A percentile compares a stretch with the other conserved stretches of the same genome.
Evolutionary conservation across 257 asterid genomes (phyloP).

Genomic region (Penstemon barbatus): DNA sequence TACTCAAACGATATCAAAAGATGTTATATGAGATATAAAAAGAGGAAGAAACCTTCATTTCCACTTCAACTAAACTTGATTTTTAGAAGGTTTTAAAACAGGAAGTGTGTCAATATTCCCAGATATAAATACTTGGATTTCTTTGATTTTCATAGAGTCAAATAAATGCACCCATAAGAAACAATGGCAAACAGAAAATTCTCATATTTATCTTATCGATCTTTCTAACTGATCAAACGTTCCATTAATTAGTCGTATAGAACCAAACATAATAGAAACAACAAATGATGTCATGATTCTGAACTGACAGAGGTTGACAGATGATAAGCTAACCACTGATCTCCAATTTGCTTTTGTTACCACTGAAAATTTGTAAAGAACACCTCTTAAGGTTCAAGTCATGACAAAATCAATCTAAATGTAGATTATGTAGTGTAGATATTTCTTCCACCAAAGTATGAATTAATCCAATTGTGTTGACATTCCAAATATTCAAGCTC

Average conservation of each 20-base stretch:
- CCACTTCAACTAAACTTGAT: neutral
- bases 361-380: neutral
- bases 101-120: neutral
- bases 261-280: neutral
- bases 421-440: neutral
- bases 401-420: neutral
- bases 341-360: neutral
- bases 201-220: neutral
- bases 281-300: neutral
- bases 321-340: neutral
- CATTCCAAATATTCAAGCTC: conserved; percentile 9
- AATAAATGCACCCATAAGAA: neutral
- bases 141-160: neutral
- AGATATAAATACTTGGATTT: neutral
- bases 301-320: neutral
- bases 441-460: conserved; percentile 2
- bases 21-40: neutral
- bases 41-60: neutral
- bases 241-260: too few relatives aligned
- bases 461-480: conserved; percentile 1
- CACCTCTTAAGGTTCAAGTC: conserved; percentile 14
- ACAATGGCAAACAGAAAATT: neutral
- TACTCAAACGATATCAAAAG: neutral
- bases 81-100: neutral
- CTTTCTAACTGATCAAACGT: neutral